Evolutionary conservation across 2,329 filamentous ascomycete genomes (phyloP).

Genomic region (Epichloe uncinata): DNA sequence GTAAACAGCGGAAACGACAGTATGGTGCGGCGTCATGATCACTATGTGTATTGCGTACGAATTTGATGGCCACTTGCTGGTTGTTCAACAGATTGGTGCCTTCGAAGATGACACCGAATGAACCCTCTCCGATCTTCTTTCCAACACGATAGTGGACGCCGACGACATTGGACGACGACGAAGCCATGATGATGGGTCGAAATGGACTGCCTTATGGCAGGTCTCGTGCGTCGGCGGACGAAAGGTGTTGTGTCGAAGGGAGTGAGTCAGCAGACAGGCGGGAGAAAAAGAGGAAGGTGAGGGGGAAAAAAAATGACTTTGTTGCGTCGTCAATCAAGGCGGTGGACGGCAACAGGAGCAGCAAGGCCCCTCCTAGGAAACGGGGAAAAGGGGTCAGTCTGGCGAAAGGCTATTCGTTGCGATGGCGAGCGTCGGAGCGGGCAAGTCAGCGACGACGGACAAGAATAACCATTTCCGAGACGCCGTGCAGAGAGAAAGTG

Average conservation of each 20-base stretch:
- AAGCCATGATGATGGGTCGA: slow-evolving; percentile 49
- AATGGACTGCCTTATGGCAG: slow-evolving; percentile 4
- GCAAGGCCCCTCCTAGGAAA: slow-evolving; percentile 3
- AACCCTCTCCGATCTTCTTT: slow-evolving; percentile 98
- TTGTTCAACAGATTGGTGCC: slow-evolving; percentile 98
- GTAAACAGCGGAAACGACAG: not conserved
- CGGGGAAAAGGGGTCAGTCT: slow-evolving; percentile 7
- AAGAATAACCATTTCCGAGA: slow-evolving; percentile 11
- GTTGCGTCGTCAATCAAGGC: slow-evolving; percentile 6
- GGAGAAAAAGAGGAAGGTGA: not conserved
- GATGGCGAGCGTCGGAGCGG: not conserved
- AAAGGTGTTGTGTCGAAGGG: slow-evolving; percentile 1
- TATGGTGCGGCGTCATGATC: not conserved
- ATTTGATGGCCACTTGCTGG: slow-evolving; percentile 99
- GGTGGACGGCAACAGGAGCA: slow-evolving; percentile 5
- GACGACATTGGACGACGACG: slow-evolving; percentile 89
- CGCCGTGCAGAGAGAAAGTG: not conserved
- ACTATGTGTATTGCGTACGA: slow-evolving; percentile 49
- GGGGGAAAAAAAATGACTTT: slow-evolving; percentile 1
- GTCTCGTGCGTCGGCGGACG: slow-evolving; percentile 4
- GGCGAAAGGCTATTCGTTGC: slow-evolving; percentile 1
- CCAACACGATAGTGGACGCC: slow-evolving; percentile 97
- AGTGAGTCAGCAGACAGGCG: not conserved
- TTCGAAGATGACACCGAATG: slow-evolving; percentile 97
- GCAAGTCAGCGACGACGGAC: slow-evolving; percentile 10